Conservation (phyloP, 352 stramenopile species). For the Globisporangium paroecandrum region DNA sequence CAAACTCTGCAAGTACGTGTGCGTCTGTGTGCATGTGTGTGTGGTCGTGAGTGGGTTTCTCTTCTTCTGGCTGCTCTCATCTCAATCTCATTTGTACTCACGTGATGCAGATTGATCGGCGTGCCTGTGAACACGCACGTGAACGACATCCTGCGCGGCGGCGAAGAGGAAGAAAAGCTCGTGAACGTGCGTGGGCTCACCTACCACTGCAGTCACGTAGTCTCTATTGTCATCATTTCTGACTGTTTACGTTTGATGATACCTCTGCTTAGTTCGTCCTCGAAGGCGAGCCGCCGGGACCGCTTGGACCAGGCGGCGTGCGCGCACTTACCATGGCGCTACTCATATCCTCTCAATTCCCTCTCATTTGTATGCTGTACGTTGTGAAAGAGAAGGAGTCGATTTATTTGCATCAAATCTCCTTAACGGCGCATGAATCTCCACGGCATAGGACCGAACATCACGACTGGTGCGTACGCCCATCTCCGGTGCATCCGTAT, state of each 20-base stretch:
- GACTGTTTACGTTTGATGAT: neutral
- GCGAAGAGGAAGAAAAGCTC: conserved; percentile 64
- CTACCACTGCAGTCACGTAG: neutral
- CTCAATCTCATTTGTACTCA: neutral
- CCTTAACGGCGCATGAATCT: conserved; percentile 40
- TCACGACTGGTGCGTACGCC: conserved; percentile 57
- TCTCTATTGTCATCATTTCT: neutral
- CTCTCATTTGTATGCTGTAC: neutral
- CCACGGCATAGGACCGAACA: conserved; percentile 61
- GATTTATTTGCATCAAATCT: conserved; percentile 8
- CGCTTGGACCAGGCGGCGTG: conserved; percentile 56
- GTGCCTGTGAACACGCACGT: conserved; percentile 61
- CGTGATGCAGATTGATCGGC: conserved; percentile 52
- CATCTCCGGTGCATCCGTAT: conserved; percentile 75
- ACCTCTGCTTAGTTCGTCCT: conserved; percentile 56
- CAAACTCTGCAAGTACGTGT: conserved; percentile 69
- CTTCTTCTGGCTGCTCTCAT: neutral
- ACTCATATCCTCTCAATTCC: conserved; percentile 64
- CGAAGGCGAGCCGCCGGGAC: conserved; percentile 61
- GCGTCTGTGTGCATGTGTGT: neutral
- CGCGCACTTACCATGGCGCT: conserved; percentile 68
- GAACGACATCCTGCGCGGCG: conserved; percentile 64
- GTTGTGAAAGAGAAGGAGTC: neutral
- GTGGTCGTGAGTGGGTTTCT: neutral
- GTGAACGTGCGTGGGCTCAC: conserved; percentile 41